phyloP scores from a whole-genome alignment of 2,329 filamentous ascomycete genomes.

The Pyricularia sp. region DNA sequence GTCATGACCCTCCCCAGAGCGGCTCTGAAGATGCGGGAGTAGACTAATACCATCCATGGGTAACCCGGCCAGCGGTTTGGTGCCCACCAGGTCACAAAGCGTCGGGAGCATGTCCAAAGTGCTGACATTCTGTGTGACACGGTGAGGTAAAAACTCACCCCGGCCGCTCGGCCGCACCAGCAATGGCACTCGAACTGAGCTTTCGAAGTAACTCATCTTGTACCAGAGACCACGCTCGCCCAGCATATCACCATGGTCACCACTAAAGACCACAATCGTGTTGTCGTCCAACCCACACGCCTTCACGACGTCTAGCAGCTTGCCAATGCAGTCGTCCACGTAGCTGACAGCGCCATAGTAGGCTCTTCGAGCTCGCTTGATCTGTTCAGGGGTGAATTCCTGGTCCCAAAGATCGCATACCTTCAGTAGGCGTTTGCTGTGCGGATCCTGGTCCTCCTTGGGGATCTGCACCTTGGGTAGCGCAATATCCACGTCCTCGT shows the following conservation, averaged over 20 bases:
- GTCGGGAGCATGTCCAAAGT: conserved; percentile 87
- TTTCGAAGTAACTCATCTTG: conserved; percentile 97
- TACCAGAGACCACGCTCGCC: conserved; percentile 90
- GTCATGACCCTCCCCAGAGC: conserved; percentile 50
- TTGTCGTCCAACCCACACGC: conserved; percentile 72
- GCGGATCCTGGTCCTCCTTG: conserved; percentile 73
- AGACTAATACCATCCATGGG: conserved; percentile 81
- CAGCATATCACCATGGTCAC: conserved; percentile 93
- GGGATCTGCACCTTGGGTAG: conserved; percentile 70
- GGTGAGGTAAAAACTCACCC: conserved; percentile 58
- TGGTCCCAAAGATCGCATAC: conserved; percentile 82
- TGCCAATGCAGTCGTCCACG: conserved; percentile 85
- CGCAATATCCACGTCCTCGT: conserved; percentile 80
- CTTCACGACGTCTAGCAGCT: conserved; percentile 67
- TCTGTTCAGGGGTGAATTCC: conserved; percentile 74
- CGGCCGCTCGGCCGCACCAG: conserved; percentile 62
- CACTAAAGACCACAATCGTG: conserved; percentile 86
- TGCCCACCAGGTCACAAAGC: conserved; percentile 72
- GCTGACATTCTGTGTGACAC: conserved; percentile 75
- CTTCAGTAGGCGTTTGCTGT: conserved; percentile 78
- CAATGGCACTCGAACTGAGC: conserved; percentile 80
- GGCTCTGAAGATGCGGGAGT: conserved; percentile 63
- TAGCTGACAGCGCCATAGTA: conserved; percentile 94
- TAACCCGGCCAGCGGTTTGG: conserved; percentile 57
- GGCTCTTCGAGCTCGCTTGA: conserved; percentile 74